Base-by-base conservation (phyloP, 192 early-diverging fungal species). In the Dissophora globulifera region DNA sequence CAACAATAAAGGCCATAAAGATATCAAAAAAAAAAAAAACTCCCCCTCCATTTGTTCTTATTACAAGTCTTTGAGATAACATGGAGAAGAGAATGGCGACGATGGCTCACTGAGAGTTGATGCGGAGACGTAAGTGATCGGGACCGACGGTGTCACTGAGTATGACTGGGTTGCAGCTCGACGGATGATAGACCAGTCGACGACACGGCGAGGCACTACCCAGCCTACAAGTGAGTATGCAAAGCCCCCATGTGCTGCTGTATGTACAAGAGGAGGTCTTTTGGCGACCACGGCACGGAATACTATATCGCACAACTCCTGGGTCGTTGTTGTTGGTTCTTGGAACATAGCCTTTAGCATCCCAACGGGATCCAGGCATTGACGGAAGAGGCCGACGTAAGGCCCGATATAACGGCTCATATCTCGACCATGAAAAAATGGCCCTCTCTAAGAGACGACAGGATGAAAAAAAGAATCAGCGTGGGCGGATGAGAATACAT, bases 221-320 rank as follows among this genome's bases (percentile, higher is more conserved):
- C 55, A 57, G 11, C 55, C 41, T 8, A 57, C 55, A 26, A 57
- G 45, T 20, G 55, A 57, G 41, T 45, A 57, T 20, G 13, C 22
- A 27, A 29, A 57, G 13, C 55, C 19, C 6, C 40, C 41, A 2
- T 27, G 38, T 29, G 40, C 55, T 3, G 45, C 25, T 16, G 41
- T 8, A 9, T 57, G 55, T 22, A 41, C 4, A 7, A 57, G 6
- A 1, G 40, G 5, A 57, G 55, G 55, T 17, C 23, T 57, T 10
- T 23, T 1, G 2, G 38, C 38, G 7, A 57, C 17, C 22, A 57
- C 22, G n/a, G 55, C 55, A 25, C 45, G 15, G 19, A 57, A 57
- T 1, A 19, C 23, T 27, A 41, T 41, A 1, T 57, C 40, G n/a
- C 55, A 57, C 16, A 57, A 19, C n/a, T 3, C 55, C 11, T 57